Base-by-base conservation (phyloP, 495 filamentous ascomycete genomes). In the Penicillium maclennaniae region DNA sequence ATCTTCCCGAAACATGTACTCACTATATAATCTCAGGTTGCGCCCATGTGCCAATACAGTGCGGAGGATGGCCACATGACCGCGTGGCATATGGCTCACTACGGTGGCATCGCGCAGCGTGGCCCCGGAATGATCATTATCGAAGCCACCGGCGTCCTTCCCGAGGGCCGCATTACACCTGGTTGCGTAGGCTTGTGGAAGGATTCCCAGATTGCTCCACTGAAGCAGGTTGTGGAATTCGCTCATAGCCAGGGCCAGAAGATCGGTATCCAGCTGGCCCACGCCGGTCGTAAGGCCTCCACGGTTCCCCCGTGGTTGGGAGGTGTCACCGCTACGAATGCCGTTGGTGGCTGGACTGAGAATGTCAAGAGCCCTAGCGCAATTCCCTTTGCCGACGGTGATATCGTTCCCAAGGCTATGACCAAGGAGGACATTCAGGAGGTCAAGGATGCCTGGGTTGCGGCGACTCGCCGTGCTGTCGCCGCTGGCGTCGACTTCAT, bases 151-250 rank as follows among this genome's bases (percentile, higher is more conserved):
- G 77, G 81, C 21, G 86, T 92, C 7, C 63, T 75, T 1, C 74
- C 88, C 7, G 76, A 90, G 53, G 89, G 89, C n/a, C 76, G 89
- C 3, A 92, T 92, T 69, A 85, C 87, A 1, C 88, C 88, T 0
- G 75, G 88, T 53, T 83, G 86, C 58, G 62, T 74, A 3, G 88
- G 89, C 6, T 64, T 92, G 16, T 93, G 88, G 88, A 74, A 82
- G 43, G 88, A 92, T 63, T 76, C 72, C 1, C 89, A 91, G 52
- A 82, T 89, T 56, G 82, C 71, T 23, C 79, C 77, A 1, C 57
- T 91, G 49, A 76, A 74, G 55, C 69, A 78, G 16, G 74, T 87
- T 45, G 73, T 83, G 25, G 85, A 90, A 40, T 90, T 91, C 56
- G 82, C 80, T 6, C 87, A 92, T 67, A 79, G 75, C 55, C 88